Percentiles rank a stretch among this genome's conserved stretches.
These are phyloP conservation scores for Alternaria burnsii DNA, from an alignment of 2,329 filamentous ascomycete genomes.

Conservation along the genomic window DNA sequence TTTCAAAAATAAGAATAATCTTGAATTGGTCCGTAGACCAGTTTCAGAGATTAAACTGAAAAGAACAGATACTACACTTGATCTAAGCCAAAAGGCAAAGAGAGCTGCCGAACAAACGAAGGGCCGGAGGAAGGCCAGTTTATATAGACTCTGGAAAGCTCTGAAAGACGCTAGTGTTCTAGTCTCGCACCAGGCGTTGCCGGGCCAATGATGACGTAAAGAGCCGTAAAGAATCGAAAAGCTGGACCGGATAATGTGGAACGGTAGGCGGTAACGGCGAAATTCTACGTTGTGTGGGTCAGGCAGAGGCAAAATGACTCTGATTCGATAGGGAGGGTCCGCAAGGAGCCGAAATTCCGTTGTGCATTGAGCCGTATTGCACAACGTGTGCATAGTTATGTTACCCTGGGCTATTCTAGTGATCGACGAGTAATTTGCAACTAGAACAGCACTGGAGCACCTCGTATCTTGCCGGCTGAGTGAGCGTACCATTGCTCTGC, in stretches of 20 bases:
- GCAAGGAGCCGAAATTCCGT: not conserved
- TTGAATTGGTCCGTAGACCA: conserved; percentile 9
- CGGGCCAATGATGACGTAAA: conserved; percentile 4
- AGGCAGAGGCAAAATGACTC: not conserved
- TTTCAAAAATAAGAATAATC: conserved; percentile 13
- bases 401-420: not conserved
- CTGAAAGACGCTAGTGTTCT: not conserved
- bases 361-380: not conserved
- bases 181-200: not conserved
- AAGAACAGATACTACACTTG: conserved; percentile 80
- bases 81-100: conserved; percentile 29
- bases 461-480: not conserved
- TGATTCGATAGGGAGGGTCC: not conserved
- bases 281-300: not conserved
- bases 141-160: conserved; percentile 5
- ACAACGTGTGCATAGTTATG: not conserved
- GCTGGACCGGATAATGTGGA: not conserved
- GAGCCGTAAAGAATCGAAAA: not conserved
- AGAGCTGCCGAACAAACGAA: conserved; percentile 16
- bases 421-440: no score
- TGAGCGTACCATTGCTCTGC: not conserved
- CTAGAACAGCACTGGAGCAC: not conserved
- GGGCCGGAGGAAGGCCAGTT: conserved; percentile 4
- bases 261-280: not conserved
- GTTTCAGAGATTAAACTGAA: conserved; percentile 71